Percentiles rank a stretch among this genome's conserved stretches.
phyloP scores from a whole-genome alignment of 495 filamentous ascomycete species.

The Daldinia caldariorum region DNA sequence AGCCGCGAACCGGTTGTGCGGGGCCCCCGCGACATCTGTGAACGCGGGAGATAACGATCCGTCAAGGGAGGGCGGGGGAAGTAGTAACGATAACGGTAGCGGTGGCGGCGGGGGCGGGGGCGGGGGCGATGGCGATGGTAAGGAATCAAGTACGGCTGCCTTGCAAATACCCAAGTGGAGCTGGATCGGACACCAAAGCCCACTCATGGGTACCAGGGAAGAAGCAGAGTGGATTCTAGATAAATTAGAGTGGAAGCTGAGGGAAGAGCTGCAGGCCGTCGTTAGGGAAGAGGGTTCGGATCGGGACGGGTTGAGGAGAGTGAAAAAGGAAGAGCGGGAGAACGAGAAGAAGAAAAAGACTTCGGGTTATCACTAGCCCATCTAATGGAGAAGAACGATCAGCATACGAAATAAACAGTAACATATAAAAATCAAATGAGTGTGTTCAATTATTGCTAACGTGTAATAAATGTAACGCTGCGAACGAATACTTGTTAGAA shows the following conservation, averaged over 20 bases:
- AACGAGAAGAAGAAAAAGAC: conserved; percentile 25
- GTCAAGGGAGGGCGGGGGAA: not conserved
- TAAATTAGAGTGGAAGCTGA: conserved; percentile 64
- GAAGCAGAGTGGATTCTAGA: conserved; percentile 87
- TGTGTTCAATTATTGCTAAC: conserved; percentile 1
- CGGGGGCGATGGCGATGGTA: not conserved
- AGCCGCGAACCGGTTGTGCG: not conserved
- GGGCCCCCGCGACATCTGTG: conserved; percentile 11
- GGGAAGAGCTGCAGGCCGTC: conserved; percentile 59
- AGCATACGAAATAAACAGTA: not conserved
- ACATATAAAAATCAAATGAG: no score
- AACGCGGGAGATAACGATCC: not conserved
- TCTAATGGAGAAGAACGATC: not conserved
- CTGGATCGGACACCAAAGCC: conserved; percentile 78
- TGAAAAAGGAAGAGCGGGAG: conserved; percentile 28
- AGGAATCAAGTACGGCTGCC: conserved; percentile 10
- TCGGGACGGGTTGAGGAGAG: conserved; percentile 14
- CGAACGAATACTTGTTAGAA: not conserved
- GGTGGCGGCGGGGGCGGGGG: conserved; percentile 5
- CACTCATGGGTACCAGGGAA: conserved; percentile 74
- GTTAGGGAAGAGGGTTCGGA: conserved; percentile 17
- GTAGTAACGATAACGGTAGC: not conserved
- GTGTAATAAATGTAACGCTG: conserved; percentile 1
- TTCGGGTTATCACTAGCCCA: conserved; percentile 1
- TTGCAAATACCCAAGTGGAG: conserved; percentile 64